A percentile compares a stretch with the other conserved stretches of the same genome.
phyloP scores from a whole-genome alignment of 1,139 yeast genomes.

The Kodamaea sp. region DNA sequence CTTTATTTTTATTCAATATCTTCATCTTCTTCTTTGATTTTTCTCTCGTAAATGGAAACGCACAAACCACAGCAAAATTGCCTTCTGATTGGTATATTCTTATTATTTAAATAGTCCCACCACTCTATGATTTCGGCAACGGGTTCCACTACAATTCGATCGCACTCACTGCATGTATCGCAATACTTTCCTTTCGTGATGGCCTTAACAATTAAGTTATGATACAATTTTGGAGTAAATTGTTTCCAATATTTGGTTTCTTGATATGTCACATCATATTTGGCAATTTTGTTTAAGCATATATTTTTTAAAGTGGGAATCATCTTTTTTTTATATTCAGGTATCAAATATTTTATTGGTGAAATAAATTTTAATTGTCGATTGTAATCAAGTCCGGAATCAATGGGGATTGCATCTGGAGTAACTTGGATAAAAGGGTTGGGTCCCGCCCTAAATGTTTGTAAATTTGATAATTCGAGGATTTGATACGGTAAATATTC shows the following conservation, averaged over 20 bases:
- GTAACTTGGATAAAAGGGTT: slow-evolving; percentile 36
- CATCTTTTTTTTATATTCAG: slow-evolving; percentile 7
- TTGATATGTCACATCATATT: slow-evolving; percentile 40
- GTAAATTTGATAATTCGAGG: slow-evolving; percentile 38
- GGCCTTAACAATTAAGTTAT: slow-evolving; percentile 39
- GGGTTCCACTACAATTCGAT: slow-evolving; percentile 40
- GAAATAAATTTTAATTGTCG: slow-evolving; percentile 23
- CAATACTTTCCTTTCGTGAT: slow-evolving; percentile 41
- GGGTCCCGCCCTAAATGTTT: slow-evolving; percentile 48
- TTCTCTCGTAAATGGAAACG: slow-evolving; percentile 21
- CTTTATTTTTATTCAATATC: slow-evolving; percentile 4
- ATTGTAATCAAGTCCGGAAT: slow-evolving; percentile 12
- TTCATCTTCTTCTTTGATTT: slow-evolving; percentile 4
- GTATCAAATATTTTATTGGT: slow-evolving; percentile 16
- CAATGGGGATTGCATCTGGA: slow-evolving; percentile 21
- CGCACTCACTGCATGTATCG: slow-evolving; percentile 52
- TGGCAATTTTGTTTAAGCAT: slow-evolving; percentile 41
- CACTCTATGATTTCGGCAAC: slow-evolving; percentile 56
- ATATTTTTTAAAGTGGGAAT: slow-evolving; percentile 42
- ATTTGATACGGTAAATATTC: slow-evolving; percentile 55
- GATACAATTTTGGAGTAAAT: slow-evolving; percentile 32
- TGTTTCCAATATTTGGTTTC: slow-evolving; percentile 46
- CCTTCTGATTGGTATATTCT: slow-evolving; percentile 39
- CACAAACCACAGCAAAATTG: slow-evolving; percentile 47
- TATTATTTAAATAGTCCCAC: slow-evolving; percentile 52